Base-by-base conservation (phyloP, 495 filamentous ascomycete species). In the Penicillium egyptiacum region DNA sequence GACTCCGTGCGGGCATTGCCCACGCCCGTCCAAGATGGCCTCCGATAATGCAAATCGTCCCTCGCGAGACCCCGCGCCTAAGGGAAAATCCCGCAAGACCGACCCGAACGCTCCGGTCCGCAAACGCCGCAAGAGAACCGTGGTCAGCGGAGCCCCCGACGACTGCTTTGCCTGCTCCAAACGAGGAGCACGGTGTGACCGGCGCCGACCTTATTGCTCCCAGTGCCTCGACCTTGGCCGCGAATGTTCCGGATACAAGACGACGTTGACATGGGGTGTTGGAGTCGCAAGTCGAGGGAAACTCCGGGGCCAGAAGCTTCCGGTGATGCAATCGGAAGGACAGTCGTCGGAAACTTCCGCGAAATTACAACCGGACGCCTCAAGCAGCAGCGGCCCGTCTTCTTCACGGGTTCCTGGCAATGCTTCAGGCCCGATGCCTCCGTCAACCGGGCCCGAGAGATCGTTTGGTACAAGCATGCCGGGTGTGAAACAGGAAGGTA, bases 271-370 rank as follows among this genome's bases (percentile, higher is more conserved):
- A 35, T 98, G 94, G 94, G 94, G 93, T 12, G 88, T 98, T 35
- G 94, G 94, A 23, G 94, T 98, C 59, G 94, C 94, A 39, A 97
- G 93, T 70, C 86, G 94, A 61, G 94, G 94, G 57, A 98, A 98
- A 77, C 83, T 98, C 55, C 83, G 94, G 49, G 94, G 94, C 16
- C 72, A 96, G 56, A 88, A 92, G 42, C 77, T 95, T 22, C 94
- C 94, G 19, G 86, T 98, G 56, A 85, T 70, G 55, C 71, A 72
- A 19, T 60, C 72, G 10, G 59, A 68, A 26, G 62, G 45, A 10
- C 63, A 65, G 16, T 16, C 26, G 10, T 40, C 70, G 22, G 46
- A 50, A 16, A 58, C 23, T 3, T 40, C 61, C 26, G 46, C 58
- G 22, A 64, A 64, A 52, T 40, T 60, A 19, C 58, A 60, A 41